These are phyloP conservation scores for Agapanthus africanus DNA, from an alignment of 106 monocot genomes.

Conservation along the genomic window DNA sequence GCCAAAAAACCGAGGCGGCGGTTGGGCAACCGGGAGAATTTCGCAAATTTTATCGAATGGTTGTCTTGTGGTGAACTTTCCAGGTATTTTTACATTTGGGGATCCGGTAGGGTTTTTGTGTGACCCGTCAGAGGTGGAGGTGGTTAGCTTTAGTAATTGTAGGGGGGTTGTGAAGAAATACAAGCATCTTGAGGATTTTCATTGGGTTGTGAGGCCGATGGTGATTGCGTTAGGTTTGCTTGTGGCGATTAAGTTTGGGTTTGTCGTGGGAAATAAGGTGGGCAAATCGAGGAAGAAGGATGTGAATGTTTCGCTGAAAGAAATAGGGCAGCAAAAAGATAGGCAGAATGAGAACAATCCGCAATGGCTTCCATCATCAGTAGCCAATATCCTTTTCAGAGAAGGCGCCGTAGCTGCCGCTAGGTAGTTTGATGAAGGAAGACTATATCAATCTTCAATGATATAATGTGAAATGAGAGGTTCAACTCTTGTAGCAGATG, in stretches of 20 bases:
- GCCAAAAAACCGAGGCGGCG: constrained; percentile 34
- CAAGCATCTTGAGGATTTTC: constrained; percentile 87
- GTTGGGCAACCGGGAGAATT: constrained; percentile 58
- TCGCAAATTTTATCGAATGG: constrained; percentile 64
- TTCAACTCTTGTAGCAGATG: too few relatives aligned
- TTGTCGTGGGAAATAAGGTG: constrained; percentile 29
- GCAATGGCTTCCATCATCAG: constrained; percentile 53
- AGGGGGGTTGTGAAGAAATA: constrained; percentile 75
- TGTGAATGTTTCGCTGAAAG: background rate
- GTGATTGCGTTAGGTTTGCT: constrained; percentile 64
- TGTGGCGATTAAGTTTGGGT: constrained; percentile 51
- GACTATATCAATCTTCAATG: too few relatives aligned
- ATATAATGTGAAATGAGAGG: too few relatives aligned
- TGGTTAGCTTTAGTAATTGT: constrained; percentile 57
- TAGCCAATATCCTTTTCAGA: constrained; percentile 72
- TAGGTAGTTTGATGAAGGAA: too few relatives aligned
- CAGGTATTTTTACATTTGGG: constrained; percentile 56
- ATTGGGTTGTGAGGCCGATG: constrained; percentile 86
- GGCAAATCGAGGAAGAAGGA: constrained; percentile 23
- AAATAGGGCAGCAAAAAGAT: constrained; percentile 21
- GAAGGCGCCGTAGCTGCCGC: too few relatives aligned
- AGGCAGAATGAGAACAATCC: constrained; percentile 21
- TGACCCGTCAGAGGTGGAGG: constrained; percentile 73
- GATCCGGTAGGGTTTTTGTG: constrained; percentile 32
- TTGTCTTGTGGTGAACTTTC: constrained; percentile 74